phyloP scores from a whole-genome alignment of 257 asterid species.

The Ehretia macrophylla region DNA sequence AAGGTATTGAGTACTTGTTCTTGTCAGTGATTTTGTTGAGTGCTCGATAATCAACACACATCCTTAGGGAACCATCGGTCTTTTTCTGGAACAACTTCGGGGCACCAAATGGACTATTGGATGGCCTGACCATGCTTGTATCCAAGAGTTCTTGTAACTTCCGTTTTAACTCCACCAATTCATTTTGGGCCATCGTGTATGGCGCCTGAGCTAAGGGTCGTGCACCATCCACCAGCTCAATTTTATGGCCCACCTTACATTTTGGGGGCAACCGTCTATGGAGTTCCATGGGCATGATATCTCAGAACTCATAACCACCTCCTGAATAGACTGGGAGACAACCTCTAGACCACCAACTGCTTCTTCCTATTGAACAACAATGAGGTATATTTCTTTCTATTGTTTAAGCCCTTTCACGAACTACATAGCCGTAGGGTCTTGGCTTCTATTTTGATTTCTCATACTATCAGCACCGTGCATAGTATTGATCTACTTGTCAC shows the following conservation, averaged over 20 bases:
- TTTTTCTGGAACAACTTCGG: not conserved
- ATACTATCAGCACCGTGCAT: too few relatives aligned
- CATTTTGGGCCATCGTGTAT: not conserved
- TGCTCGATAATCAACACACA: too few relatives aligned
- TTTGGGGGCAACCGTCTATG: not conserved
- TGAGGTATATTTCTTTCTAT: too few relatives aligned
- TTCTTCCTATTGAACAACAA: too few relatives aligned
- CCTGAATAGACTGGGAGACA: too few relatives aligned
- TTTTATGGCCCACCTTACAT: not conserved
- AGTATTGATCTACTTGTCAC: too few relatives aligned
- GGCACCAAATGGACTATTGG: not conserved
- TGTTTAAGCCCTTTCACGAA: too few relatives aligned
- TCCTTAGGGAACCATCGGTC: not conserved
- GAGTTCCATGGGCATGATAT: not conserved
- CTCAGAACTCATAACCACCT: not conserved
- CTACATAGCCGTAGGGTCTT: too few relatives aligned
- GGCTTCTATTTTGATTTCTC: too few relatives aligned
- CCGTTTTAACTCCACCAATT: not conserved
- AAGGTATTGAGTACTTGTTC: slow-evolving; percentile 2
- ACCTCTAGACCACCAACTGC: too few relatives aligned
- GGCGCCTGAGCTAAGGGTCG: not conserved
- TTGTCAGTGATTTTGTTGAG: not conserved
- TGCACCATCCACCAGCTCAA: not conserved
- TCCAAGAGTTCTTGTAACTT: not conserved
- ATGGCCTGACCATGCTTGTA: not conserved